A percentile compares a stretch with the other conserved stretches of the same genome.
phyloP scores from a whole-genome alignment of 257 asterid genomes.

The Mentha longifolia region DNA sequence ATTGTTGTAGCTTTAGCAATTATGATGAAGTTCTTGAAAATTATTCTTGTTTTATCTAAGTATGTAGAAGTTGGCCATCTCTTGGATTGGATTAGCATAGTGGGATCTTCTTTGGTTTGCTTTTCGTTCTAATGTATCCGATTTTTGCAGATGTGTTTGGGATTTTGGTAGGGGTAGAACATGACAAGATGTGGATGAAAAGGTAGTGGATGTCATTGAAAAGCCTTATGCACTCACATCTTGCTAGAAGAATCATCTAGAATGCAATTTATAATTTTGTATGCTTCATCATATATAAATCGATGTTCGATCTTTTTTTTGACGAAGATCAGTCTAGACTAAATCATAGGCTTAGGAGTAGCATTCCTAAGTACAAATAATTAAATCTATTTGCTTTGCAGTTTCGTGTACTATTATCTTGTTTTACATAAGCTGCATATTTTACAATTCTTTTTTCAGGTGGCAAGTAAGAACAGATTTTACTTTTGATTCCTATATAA shows the following conservation, averaged over 20 bases:
- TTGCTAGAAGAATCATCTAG: constrained; percentile 27
- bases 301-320: constrained; percentile 10
- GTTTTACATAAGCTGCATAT: not conserved
- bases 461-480: not conserved
- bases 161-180: constrained; percentile 28
- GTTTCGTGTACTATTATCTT: not conserved
- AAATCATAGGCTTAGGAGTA: not conserved
- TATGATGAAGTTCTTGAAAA: not conserved
- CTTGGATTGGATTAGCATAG: not conserved
- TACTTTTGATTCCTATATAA: constrained; percentile 6
- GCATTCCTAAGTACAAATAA: not conserved
- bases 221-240: constrained; percentile 22
- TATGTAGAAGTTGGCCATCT: constrained; percentile 17
- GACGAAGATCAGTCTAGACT: not conserved
- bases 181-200: constrained; percentile 17
- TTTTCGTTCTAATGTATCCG: constrained; percentile 23
- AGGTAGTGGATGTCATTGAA: constrained; percentile 32
- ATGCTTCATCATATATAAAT: not conserved
- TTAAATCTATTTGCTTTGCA: not conserved
- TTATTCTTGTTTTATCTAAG: constrained; percentile 1
- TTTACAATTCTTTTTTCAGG: not conserved
- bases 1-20: constrained; percentile 6
- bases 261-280: constrained; percentile 12
- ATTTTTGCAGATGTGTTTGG: constrained; percentile 29
- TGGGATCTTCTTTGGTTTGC: constrained; percentile 21